Evolutionary conservation across 192 early-diverging fungal genomes (phyloP).

Genomic region (Paraglomus occultum): DNA sequence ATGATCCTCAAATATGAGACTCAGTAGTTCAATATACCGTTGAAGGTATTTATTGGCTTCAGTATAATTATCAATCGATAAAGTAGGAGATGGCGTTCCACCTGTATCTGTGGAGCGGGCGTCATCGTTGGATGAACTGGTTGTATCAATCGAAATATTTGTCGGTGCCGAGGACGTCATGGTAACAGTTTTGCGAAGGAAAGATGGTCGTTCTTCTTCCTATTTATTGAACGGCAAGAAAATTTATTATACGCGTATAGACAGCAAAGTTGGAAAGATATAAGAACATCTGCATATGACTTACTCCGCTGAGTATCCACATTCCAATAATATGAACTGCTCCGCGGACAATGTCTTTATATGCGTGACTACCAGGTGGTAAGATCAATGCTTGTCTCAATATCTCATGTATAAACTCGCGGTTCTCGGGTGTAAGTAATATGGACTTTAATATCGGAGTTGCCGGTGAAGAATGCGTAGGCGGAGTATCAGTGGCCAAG

Average conservation of each 20-base stretch:
- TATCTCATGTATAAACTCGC: conserved; percentile 79
- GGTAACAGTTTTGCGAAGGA: conserved; percentile 45
- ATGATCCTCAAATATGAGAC: conserved; percentile 59
- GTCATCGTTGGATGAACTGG: conserved; percentile 10
- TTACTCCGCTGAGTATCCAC: conserved; percentile 56
- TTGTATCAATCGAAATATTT: conserved; percentile 23
- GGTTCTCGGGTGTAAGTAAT: conserved; percentile 50
- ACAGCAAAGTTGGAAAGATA: not conserved
- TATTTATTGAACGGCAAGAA: conserved; percentile 12
- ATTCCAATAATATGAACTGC: conserved; percentile 64
- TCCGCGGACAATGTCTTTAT: conserved; percentile 64
- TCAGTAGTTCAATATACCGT: conserved; percentile 65
- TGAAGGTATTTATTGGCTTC: conserved; percentile 62
- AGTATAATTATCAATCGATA: conserved; percentile 32
- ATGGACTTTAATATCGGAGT: conserved; percentile 62
- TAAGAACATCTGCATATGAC: conserved; percentile 4
- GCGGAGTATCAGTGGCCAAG: conserved; percentile 30
- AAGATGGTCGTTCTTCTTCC: conserved; percentile 72
- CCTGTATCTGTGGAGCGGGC: conserved; percentile 6
- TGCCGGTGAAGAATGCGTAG: conserved; percentile 51
- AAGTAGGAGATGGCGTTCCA: not conserved
- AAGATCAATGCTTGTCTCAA: conserved; percentile 67
- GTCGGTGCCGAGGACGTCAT: conserved; percentile 26
- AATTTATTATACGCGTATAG: not conserved
- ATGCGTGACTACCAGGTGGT: conserved; percentile 52